Conservation (phyloP, 106 monocot genomes). For the Dioscorea dumetorum region DNA sequence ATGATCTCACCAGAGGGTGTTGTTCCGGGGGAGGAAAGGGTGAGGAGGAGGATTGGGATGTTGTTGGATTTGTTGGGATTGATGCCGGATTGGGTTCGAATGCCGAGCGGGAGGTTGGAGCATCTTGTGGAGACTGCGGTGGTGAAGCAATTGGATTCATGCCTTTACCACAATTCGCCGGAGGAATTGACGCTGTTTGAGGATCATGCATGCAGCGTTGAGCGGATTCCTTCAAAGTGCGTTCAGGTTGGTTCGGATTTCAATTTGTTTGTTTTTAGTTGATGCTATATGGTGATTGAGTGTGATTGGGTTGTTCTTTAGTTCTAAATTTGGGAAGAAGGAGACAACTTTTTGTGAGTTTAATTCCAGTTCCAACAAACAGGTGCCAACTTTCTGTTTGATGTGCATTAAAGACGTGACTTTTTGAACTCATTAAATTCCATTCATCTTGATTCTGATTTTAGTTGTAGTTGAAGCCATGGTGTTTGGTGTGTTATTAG, state of each 20-base stretch:
- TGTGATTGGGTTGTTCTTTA: too few species aligned
- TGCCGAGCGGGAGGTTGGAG: constrained; percentile 45
- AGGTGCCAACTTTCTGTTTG: too few species aligned
- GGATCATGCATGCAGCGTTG: constrained; percentile 47
- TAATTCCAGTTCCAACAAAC: too few species aligned
- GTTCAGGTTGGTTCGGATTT: constrained; percentile 32
- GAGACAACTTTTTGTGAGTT: too few species aligned
- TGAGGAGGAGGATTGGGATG: constrained; percentile 32
- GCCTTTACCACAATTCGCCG: constrained; percentile 53
- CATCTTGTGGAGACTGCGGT: constrained; percentile 47
- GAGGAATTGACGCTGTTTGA: constrained; percentile 35
- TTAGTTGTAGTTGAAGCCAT: too few species aligned
- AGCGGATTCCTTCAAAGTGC: constrained; percentile 47
- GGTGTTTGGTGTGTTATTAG: too few species aligned
- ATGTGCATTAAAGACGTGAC: too few species aligned
- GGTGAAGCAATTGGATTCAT: constrained; percentile 28
- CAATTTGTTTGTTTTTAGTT: too few species aligned
- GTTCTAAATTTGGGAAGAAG: too few species aligned
- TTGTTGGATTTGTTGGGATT: constrained; percentile 41
- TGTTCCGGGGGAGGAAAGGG: constrained; percentile 12
- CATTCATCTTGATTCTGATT: too few species aligned
- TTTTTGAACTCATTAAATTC: too few species aligned
- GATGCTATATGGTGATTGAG: too few species aligned
- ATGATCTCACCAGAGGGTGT: constrained; percentile 36
- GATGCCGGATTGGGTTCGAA: constrained; percentile 34